Evolutionary conservation across 179 eudicot genomes (phyloP).

Genomic region (Sideroxylon spinosum): DNA sequence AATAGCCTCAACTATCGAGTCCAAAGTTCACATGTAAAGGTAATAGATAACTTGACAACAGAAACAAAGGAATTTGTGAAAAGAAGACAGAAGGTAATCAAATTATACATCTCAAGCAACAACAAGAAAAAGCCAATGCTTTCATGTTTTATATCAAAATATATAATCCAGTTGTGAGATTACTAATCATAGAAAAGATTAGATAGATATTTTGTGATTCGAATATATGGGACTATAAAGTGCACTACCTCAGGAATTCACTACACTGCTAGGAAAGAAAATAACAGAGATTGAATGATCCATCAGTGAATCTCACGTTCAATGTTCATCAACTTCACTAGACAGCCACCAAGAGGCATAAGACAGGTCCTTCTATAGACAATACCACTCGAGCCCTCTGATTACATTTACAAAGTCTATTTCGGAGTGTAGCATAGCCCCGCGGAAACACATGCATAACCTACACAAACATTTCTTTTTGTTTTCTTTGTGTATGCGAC

Average conservation of each 20-base stretch:
- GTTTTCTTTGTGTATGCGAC: too few relatives aligned
- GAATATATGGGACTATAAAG: too few relatives aligned
- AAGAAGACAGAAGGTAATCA: background rate
- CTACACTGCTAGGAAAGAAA: too few relatives aligned
- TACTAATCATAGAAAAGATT: background rate
- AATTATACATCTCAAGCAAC: background rate
- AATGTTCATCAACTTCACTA: background rate
- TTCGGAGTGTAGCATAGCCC: background rate
- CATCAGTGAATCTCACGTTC: background rate
- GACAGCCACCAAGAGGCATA: background rate
- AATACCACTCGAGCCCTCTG: background rate
- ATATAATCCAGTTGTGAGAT: background rate
- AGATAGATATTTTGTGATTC: background rate
- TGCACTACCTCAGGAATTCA: too few relatives aligned
- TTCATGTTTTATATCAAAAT: background rate
- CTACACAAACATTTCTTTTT: too few relatives aligned
- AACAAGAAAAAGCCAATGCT: background rate
- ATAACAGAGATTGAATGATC: background rate
- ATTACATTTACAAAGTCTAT: background rate
- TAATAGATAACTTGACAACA: constrained; percentile 63
- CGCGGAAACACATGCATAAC: background rate
- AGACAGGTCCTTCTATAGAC: background rate
- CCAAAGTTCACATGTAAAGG: constrained; percentile 63
- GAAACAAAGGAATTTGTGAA: background rate
- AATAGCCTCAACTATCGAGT: constrained; percentile 38